phyloP scores from a whole-genome alignment of 2,329 filamentous ascomycete species.

The Penicillium sp. region DNA sequence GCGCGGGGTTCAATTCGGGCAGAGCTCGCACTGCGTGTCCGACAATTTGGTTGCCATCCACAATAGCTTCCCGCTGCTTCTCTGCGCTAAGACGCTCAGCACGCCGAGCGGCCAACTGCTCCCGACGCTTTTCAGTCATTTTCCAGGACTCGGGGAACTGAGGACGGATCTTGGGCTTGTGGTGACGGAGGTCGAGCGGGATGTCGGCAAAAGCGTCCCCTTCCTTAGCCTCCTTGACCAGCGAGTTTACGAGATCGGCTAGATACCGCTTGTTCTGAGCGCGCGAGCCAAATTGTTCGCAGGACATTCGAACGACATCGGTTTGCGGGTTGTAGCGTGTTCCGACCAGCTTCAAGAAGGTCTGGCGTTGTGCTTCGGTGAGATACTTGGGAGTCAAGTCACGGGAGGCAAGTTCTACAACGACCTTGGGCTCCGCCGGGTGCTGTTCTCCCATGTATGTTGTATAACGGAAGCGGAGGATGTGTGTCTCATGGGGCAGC shows the following conservation, averaged over 20 bases:
- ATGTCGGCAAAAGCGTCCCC: conserved; percentile 81
- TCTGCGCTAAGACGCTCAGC: conserved; percentile 51
- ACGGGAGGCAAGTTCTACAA: conserved; percentile 74
- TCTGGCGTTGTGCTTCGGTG: conserved; percentile 61
- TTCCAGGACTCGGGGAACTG: conserved; percentile 79
- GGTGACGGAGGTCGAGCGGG: conserved; percentile 81
- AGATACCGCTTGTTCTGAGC: conserved; percentile 97
- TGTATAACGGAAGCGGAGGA: conserved; percentile 92
- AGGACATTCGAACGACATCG: conserved; percentile 79
- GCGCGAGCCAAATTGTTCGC: conserved; percentile 79
- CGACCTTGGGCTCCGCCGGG: conserved; percentile 87
- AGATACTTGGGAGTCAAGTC: conserved; percentile 61
- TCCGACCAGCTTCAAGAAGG: conserved; percentile 82
- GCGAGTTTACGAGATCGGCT: conserved; percentile 65
- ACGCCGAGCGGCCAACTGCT: conserved; percentile 59
- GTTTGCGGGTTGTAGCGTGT: conserved; percentile 79
- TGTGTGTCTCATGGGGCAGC: conserved; percentile 57
- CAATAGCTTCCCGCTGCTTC: conserved; percentile 53
- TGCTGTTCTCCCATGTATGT: conserved; percentile 93
- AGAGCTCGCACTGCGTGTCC: conserved; percentile 29
- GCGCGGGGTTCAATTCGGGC: conserved; percentile 30
- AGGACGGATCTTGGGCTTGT: conserved; percentile 60
- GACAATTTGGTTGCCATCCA: conserved; percentile 43
- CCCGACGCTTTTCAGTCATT: conserved; percentile 63
- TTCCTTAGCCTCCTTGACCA: conserved; percentile 73